Percentiles rank a stretch among this genome's conserved stretches.
Evolutionary conservation across 2,329 filamentous ascomycete species (phyloP).

Genomic region (Penicillium digitatum): DNA sequence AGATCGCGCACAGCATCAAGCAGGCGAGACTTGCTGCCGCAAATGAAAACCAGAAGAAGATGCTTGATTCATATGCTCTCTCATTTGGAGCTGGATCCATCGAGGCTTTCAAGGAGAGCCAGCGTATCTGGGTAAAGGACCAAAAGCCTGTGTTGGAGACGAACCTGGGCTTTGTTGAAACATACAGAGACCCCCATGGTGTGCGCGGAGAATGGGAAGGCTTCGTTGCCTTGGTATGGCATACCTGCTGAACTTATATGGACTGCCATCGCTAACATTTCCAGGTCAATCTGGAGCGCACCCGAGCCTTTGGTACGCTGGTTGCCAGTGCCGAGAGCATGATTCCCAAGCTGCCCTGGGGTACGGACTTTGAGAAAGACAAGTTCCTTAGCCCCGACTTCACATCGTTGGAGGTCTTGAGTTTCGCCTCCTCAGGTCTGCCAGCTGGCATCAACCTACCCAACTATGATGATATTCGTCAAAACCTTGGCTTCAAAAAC

Average conservation of each 20-base stretch:
- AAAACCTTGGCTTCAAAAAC: slow-evolving; percentile 64
- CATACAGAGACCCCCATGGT: slow-evolving; percentile 77
- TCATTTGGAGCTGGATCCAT: slow-evolving; percentile 73
- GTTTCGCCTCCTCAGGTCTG: slow-evolving; percentile 65
- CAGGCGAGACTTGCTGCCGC: slow-evolving; percentile 65
- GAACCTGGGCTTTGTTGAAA: slow-evolving; percentile 81
- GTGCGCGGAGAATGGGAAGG: slow-evolving; percentile 82
- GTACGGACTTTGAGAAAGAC: slow-evolving; percentile 87
- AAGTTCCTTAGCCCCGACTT: slow-evolving; percentile 94
- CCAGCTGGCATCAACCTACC: slow-evolving; percentile 58
- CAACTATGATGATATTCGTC: slow-evolving; percentile 58
- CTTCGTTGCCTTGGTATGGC: slow-evolving; percentile 62
- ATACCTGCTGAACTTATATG: slow-evolving; percentile 1
- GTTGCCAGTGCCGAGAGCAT: slow-evolving; percentile 75
- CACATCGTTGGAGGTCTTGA: slow-evolving; percentile 86
- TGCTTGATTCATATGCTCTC: slow-evolving; percentile 69
- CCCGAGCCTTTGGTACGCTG: slow-evolving; percentile 77
- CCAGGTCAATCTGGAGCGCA: slow-evolving; percentile 79
- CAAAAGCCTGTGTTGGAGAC: slow-evolving; percentile 75
- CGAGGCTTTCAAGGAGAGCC: slow-evolving; percentile 73
- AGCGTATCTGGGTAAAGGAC: slow-evolving; percentile 77
- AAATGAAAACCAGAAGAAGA: slow-evolving; percentile 69
- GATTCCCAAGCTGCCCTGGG: slow-evolving; percentile 88
- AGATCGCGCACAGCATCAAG: slow-evolving; percentile 61
- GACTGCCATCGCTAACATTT: slow-evolving; percentile 26